phyloP scores from a whole-genome alignment of 2,329 filamentous ascomycete species.

The Alternaria sp. region DNA sequence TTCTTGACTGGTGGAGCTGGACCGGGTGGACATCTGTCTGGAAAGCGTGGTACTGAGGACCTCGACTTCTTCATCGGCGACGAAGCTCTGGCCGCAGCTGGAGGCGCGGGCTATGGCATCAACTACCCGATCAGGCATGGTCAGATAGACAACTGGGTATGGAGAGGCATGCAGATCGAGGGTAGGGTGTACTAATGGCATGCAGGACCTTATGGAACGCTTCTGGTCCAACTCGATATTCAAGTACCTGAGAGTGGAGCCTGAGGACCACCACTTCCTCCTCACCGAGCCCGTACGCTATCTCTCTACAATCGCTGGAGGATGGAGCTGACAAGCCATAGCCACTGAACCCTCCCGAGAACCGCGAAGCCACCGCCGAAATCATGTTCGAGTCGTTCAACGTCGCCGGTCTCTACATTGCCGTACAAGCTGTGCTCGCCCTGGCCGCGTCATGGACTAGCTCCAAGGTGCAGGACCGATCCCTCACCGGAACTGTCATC shows the following conservation, averaged over 20 bases:
- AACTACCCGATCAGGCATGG: slow-evolving; percentile 98
- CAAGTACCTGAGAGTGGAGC: slow-evolving; percentile 97
- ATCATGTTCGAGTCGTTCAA: slow-evolving; percentile 99
- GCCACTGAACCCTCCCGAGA: slow-evolving; percentile 97
- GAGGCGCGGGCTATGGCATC: slow-evolving; percentile 89
- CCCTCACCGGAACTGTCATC: slow-evolving; percentile 95
- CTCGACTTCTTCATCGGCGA: slow-evolving; percentile 99
- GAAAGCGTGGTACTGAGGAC: slow-evolving; percentile 95
- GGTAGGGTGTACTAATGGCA: slow-evolving; percentile 16
- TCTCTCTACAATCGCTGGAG: background rate
- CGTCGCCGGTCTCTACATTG: slow-evolving; percentile 97
- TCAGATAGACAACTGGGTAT: slow-evolving; percentile 98
- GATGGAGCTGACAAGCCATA: slow-evolving; percentile 48
- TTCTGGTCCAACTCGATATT: slow-evolving; percentile 99
- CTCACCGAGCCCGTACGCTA: slow-evolving; percentile 87
- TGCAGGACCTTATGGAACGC: slow-evolving; percentile 95
- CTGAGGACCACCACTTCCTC: slow-evolving; percentile 98
- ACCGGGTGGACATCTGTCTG: slow-evolving; percentile 78
- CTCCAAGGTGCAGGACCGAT: slow-evolving; percentile 95
- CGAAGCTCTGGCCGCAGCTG: slow-evolving; percentile 84
- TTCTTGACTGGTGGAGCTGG: slow-evolving; percentile 93
- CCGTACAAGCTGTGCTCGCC: slow-evolving; percentile 94
- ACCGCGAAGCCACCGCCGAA: slow-evolving; percentile 97
- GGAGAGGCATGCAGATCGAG: slow-evolving; percentile 25
- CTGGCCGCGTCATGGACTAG: slow-evolving; percentile 98